Conservation (phyloP, 2,329 filamentous ascomycete genomes). For the Alternaria rosae region DNA sequence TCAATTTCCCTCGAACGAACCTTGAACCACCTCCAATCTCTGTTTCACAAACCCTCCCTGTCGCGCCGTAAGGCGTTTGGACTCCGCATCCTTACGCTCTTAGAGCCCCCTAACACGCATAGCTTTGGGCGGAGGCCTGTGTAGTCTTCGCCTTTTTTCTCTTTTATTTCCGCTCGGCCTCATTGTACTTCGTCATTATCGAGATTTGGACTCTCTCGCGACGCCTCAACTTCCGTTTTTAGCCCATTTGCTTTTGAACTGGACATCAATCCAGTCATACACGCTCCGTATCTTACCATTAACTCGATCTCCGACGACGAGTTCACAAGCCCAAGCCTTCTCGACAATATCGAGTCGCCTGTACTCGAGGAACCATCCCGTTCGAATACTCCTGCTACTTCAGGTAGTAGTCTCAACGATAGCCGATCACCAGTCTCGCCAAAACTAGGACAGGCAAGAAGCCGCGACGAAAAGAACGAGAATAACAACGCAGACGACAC, state of each 20-base stretch:
- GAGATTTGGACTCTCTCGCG: background rate
- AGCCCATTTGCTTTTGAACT: background rate
- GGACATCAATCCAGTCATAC: background rate
- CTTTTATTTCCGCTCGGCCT: background rate
- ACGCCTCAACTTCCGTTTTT: background rate
- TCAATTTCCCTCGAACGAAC: too few species aligned
- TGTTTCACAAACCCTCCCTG: too few species aligned
- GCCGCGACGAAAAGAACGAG: rapidly evolving
- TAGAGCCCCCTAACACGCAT: background rate
- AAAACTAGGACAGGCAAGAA: background rate
- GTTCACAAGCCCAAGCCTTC: too few species aligned
- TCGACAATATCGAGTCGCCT: background rate
- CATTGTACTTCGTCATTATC: background rate
- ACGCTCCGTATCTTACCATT: background rate
- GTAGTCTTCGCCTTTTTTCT: background rate
- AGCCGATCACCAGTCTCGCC: background rate
- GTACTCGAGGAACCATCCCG: background rate
- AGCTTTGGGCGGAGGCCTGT: background rate
- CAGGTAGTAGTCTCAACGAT: background rate
- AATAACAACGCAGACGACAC: background rate
- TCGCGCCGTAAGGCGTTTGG: background rate
- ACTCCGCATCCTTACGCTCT: background rate
- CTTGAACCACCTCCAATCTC: too few species aligned
- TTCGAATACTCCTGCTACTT: background rate
- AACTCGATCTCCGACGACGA: too few species aligned